Percentiles rank a stretch among this genome's conserved stretches.
Evolutionary conservation across 768 basidiomycete genomes (phyloP).

Genomic region (Coprinopsis sp.): DNA sequence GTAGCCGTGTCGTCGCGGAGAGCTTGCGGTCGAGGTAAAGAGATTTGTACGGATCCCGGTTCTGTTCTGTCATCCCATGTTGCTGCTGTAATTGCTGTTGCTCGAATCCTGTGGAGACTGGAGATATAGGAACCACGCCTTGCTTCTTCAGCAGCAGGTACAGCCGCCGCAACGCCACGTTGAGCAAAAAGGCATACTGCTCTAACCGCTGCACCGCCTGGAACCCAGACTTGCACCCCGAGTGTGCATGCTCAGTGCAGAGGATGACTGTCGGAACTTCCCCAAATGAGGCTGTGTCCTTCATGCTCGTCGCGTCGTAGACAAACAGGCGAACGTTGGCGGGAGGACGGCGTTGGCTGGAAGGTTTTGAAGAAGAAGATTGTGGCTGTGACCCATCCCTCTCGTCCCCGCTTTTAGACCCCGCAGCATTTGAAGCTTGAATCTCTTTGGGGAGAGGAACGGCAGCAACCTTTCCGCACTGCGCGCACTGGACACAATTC

Average conservation of each 20-base stretch:
- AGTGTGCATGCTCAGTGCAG: conserved; percentile 74
- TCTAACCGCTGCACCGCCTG: conserved; percentile 90
- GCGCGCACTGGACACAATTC: conserved; percentile 79
- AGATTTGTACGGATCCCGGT: conserved; percentile 91
- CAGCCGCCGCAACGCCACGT: conserved; percentile 88
- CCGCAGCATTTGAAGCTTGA: conserved; percentile 16
- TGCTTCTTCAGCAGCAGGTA: conserved; percentile 85
- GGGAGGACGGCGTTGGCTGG: conserved; percentile 66
- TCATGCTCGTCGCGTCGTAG: conserved; percentile 66
- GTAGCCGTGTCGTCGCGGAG: conserved; percentile 86
- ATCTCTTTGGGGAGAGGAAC: conserved; percentile 53
- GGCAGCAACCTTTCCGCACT: conserved; percentile 75
- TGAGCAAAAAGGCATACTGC: conserved; percentile 95
- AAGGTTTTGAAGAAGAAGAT: conserved; percentile 44
- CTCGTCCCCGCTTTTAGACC: conserved; percentile 50
- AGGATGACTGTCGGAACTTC: conserved; percentile 68
- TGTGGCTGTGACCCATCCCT: conserved; percentile 27
- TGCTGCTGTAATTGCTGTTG: conserved; percentile 21
- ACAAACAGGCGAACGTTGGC: conserved; percentile 78
- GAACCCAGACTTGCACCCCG: conserved; percentile 70
- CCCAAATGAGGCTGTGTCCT: conserved; percentile 67
- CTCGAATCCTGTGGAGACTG: conserved; percentile 25
- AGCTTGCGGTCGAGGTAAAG: conserved; percentile 94
- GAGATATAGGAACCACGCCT: conserved; percentile 82
- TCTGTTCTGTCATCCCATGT: conserved; percentile 47